phyloP scores from a whole-genome alignment of 306 rosid species.

The Medicago ruthenica region DNA sequence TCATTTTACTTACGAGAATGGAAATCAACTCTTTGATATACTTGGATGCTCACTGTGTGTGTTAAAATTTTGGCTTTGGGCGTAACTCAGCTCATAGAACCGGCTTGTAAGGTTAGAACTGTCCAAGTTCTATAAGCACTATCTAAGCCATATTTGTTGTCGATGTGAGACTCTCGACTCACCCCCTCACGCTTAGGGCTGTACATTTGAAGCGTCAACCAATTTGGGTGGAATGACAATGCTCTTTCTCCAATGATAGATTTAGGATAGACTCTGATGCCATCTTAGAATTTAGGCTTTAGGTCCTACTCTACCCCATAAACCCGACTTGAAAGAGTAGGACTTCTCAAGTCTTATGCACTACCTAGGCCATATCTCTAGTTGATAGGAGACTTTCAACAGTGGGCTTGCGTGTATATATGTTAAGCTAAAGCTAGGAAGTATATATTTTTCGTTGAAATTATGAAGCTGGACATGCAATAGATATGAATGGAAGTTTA shows the following conservation, averaged over 20 bases:
- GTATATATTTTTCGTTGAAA: constrained; percentile 32
- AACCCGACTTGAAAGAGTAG: not conserved
- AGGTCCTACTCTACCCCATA: not conserved
- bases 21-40: constrained; percentile 25
- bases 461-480: constrained; percentile 35
- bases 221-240: not conserved
- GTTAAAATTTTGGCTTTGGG: not conserved
- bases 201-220: not conserved
- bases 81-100: not conserved
- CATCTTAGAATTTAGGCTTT: not conserved
- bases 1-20: not conserved
- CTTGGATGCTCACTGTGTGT: constrained; percentile 15
- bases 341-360: not conserved
- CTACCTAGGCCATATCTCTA: not conserved
- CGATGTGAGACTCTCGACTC: not conserved
- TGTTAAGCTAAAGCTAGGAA: constrained; percentile 20
- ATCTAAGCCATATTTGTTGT: not conserved
- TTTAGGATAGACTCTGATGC: not conserved
- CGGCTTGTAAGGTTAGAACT: not conserved
- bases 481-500: constrained; percentile 28
- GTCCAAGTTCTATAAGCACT: not conserved
- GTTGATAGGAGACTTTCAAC: not conserved
- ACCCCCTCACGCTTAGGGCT: not conserved
- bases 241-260: not conserved
- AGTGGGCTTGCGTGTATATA: constrained; percentile 16